Base-by-base conservation (phyloP, 345 rosid genomes). In the Citrus reticulata region DNA sequence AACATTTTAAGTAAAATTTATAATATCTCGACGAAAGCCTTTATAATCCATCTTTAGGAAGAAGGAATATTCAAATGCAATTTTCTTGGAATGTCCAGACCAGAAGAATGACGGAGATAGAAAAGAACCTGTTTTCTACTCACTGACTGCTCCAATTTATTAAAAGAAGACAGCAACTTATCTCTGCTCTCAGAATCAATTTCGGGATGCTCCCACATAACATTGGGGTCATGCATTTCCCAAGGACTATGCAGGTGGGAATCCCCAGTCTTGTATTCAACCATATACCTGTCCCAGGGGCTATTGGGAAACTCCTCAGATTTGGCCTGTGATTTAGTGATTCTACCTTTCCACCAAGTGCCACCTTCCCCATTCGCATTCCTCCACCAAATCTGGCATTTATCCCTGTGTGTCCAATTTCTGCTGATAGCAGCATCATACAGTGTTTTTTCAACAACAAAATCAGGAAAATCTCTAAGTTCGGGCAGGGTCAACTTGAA, bases 301-400 rank as follows among this genome's bases (percentile, higher is more conserved):
- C 98, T 94, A 70, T 89, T 90, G 6, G 93, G 93, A 79, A 96
- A 94, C 29, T 96, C 94, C 10, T 54, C 29, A 49, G 95, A 91
- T 81, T 91, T 94, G 39, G 90, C 85, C 80, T 83, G 82, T 2
- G 86, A 80, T 81, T 90, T 80, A 61, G 85, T 58, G 70, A 96
- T 88, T 82, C 87, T 89, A 73, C 99, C 98, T 39, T 80, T 86
- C 98, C 98, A 94, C 99, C 98, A 96, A 72, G 82, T 79, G 64
- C 98, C 99, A 73, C 90, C 91, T 69, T 83, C 95, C 55, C 85
- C 93, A 70, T 85, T 79, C 62, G 77, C 92, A 80, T 87, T 85
- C 85, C 87, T 90, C 99, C 98, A 96, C 98, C 98, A 96, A 27
- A 96, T 98, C 70, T 68, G 87, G 83, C 98, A 93, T 74, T 85